A percentile compares a stretch with the other conserved stretches of the same genome.
phyloP scores from a whole-genome alignment of 108 stramenopile species.

The Fistulifera solaris region DNA sequence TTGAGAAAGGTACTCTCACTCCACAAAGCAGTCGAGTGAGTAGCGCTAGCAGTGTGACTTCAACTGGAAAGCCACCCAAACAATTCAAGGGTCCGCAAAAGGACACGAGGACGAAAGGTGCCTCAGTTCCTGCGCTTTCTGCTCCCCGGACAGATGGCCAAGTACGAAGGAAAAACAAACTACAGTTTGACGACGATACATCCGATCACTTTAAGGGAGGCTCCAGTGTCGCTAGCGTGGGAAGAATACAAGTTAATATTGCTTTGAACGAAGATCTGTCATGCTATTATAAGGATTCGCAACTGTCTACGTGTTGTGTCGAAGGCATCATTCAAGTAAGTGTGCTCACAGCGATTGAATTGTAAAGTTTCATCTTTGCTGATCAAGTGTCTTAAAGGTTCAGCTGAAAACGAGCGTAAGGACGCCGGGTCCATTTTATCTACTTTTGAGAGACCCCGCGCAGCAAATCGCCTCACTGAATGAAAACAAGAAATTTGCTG shows the following conservation, averaged over 20 bases:
- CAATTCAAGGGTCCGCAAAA: constrained; percentile 9
- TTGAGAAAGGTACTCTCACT: background rate
- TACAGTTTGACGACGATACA: background rate
- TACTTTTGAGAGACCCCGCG: constrained; percentile 58
- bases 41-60: background rate
- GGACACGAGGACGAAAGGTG: constrained; percentile 7
- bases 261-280: constrained; percentile 84
- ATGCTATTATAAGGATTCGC: constrained; percentile 72
- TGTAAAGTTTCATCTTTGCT: constrained; percentile 1
- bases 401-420: constrained; percentile 30
- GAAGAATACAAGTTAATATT: constrained; percentile 30
- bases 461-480: constrained; percentile 57
- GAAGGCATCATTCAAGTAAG: constrained; percentile 68
- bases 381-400: constrained; percentile 8
- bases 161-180: constrained; percentile 1
- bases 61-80: constrained; percentile 5
- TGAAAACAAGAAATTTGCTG: constrained; percentile 69
- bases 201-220: constrained; percentile 6
- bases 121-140: background rate
- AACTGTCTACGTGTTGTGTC: constrained; percentile 60
- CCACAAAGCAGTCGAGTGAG: background rate
- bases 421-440: constrained; percentile 43
- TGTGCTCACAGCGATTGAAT: background rate
- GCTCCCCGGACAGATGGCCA: background rate
- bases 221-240: constrained; percentile 4